Base-by-base conservation (phyloP, 345 rosid genomes). In the Lepidium aucheri region DNA sequence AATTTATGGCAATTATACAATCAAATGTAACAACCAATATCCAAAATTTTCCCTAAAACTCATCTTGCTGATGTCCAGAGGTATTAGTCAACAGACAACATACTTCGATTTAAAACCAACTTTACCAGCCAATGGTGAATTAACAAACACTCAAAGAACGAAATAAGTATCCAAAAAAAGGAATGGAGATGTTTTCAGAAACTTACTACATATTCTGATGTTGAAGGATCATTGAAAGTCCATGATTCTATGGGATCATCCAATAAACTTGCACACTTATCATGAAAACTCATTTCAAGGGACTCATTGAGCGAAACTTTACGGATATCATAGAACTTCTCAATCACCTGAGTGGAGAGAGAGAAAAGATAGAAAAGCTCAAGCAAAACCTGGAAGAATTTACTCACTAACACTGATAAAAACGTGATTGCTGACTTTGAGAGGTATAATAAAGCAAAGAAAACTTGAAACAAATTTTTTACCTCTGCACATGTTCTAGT, bases 161-260 rank as follows among this genome's bases (percentile, higher is more conserved):
- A 69, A 44, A 16, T 24, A 26, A 36, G 45, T 36, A 57, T 39
- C 52, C 16, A 36, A 9, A 68, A 18, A 3, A 40, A 24, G 17
- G 9, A 40, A 8, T 18, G 1, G n/a, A 39, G 22, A 74, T 60
- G 64, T 38, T 73, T 55, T 63, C 55, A 49, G 65, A 77, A 76
- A 76, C 84, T 86, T 84, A 94, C 99, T 55, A 88, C 83, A 77
- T 88, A 94, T 52, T 82, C 79, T 51, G 91, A 76, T 35, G 91
- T 85, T 35, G 99, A 90, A 49, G 80, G 70, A 77, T 90, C 95
- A 73, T 86, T 86, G 70, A 83, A 90, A 65, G 78, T 86, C 97
- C 99, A 94, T 49, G 77, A 65, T 60, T 88, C 96, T 15, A 46
- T 51, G 45, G 97, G 83, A 76, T 88, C 97, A 33, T 67, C 78